A percentile compares a stretch with the other conserved stretches of the same genome.
Evolutionary conservation across 306 rosid genomes (phyloP).

Genomic region (Canavalia ensiformis): DNA sequence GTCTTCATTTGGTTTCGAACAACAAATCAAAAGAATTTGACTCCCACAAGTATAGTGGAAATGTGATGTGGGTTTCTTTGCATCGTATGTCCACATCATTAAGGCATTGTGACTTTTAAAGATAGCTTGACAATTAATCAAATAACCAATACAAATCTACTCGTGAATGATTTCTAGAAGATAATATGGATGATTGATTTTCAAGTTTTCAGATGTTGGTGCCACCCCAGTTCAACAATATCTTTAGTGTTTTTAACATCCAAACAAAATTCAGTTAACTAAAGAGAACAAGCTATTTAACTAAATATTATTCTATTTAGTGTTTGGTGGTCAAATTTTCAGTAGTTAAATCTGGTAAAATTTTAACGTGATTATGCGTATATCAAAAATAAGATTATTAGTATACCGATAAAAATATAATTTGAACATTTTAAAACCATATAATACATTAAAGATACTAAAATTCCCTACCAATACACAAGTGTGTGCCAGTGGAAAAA

Average conservation of each 20-base stretch:
- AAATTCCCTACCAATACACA: too few relatives aligned
- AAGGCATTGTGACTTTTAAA: not conserved
- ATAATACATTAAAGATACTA: too few relatives aligned
- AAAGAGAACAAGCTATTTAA: too few relatives aligned
- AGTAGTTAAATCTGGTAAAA: too few relatives aligned
- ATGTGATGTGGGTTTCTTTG: not conserved
- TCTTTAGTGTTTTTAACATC: not conserved
- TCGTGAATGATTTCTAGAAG: not conserved
- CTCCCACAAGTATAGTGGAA: constrained; percentile 6
- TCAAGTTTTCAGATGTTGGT: not conserved
- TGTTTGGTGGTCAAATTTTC: too few relatives aligned
- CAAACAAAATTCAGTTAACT: too few relatives aligned
- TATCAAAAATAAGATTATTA: too few relatives aligned
- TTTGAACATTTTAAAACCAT: too few relatives aligned
- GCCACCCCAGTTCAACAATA: not conserved
- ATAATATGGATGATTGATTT: not conserved
- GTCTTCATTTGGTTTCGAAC: not conserved
- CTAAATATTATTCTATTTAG: too few relatives aligned
- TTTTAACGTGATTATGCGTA: too few relatives aligned
- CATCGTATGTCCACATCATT: constrained; percentile 2
- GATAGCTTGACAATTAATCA: not conserved
- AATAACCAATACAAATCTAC: not conserved
- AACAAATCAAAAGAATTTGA: constrained; percentile 3
- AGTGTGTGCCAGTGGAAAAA: too few relatives aligned
- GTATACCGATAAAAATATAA: too few relatives aligned